Base-by-base conservation (phyloP, 371 early-diverging fungal species). In the Dichotomocladium elegans region DNA sequence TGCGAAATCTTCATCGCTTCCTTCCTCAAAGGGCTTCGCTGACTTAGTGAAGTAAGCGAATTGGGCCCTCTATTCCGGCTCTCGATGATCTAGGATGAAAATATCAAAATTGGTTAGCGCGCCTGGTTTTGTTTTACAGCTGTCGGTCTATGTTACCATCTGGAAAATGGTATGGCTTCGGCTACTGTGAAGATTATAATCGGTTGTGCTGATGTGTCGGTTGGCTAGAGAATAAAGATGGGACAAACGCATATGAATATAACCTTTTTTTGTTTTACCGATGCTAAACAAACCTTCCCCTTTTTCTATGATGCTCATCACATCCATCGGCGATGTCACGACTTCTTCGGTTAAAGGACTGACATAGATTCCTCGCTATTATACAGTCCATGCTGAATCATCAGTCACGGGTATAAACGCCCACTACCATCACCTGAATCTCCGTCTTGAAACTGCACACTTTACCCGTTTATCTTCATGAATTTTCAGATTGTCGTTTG, bases 131-230 rank as follows among this genome's bases (percentile, higher is more conserved):
- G 29, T 11, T 6, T 26, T 26, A 26, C 19, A 4, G 15, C 17
- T 41, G 15, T 21, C 25, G 0, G 6, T 41, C 19, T 2, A 24
- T 42, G 25, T 66, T 40, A 91, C 87, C 61, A 96, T 83, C 44
- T 92, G 89, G 53, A 97, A 88, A 17, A 98, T 86, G 1, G 96
- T 91, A 66, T 98, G 98, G 6, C 90, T 87, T 55, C 96, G 85
- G 47, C 91, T 90, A 53, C 89, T 89, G 29, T 85, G 82, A 48
- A 81, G 80, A 68, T 96, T 94, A 72, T 88, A 94, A 62, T 93
- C 88, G 12, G 92, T 96, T 6, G 83, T 75, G 6, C 89, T 84
- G 35, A 89, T 75, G 53, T 88, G 90, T 17, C 96, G 85, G 55
- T 93, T 90, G 29, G 73, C 77, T 80, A 41, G 31, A 3, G 19